Conservation (phyloP, 345 rosid species). For the Lepidium sativum region DNA sequence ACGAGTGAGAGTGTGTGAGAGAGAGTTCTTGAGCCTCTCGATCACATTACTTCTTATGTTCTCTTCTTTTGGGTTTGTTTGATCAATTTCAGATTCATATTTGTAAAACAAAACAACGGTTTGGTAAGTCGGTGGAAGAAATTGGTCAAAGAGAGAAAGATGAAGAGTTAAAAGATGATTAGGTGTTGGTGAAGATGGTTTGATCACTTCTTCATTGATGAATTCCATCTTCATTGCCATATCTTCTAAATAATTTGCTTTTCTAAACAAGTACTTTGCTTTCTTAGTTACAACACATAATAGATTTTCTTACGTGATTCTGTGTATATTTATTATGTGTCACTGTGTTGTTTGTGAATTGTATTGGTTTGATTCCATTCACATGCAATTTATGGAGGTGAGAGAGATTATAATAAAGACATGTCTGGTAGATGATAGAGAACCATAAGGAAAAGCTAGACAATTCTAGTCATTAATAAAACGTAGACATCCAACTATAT, state of each 20-base stretch:
- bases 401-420: too few relatives aligned
- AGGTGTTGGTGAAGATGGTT: conserved; percentile 31
- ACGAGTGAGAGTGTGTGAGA: conserved; percentile 27
- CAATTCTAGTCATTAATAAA: too few relatives aligned
- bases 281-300: neutral
- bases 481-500: too few relatives aligned
- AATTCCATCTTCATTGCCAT: conserved; percentile 17
- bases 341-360: too few relatives aligned
- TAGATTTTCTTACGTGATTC: neutral
- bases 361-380: too few relatives aligned
- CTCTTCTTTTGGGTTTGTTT: neutral
- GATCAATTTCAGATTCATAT: neutral
- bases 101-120: conserved; percentile 23
- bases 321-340: too few relatives aligned
- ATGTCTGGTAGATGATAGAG: too few relatives aligned
- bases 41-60: neutral
- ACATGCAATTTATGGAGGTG: too few relatives aligned
- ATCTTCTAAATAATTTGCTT: too few relatives aligned
- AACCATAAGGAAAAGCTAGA: too few relatives aligned
- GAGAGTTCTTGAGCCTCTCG: conserved; percentile 24
- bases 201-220: conserved; percentile 20
- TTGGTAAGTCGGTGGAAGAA: conserved; percentile 17
- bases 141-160: conserved; percentile 26
- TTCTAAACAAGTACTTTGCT: neutral
- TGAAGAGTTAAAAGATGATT: neutral